Evolutionary conservation across 2,329 filamentous ascomycete genomes (phyloP).

Genomic region (Colletotrichum ledebouriae): DNA sequence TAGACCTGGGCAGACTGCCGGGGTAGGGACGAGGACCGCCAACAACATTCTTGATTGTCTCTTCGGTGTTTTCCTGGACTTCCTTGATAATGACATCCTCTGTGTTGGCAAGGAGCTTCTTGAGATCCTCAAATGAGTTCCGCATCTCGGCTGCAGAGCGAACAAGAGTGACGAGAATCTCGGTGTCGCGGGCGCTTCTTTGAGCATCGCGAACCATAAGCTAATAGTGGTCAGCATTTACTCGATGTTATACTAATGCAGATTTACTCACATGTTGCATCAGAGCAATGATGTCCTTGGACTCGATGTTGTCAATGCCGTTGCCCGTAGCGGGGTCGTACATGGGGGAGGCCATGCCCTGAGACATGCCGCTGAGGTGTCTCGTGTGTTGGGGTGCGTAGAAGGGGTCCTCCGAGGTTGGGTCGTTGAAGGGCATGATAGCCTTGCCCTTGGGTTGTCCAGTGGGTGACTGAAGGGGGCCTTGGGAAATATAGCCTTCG

Average conservation of each 20-base stretch:
- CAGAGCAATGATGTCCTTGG: conserved; percentile 94
- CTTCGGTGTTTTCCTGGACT: conserved; percentile 89
- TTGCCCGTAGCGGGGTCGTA: conserved; percentile 91
- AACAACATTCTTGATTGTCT: conserved; percentile 84
- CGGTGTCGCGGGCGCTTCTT: conserved; percentile 94
- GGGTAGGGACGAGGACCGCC: conserved; percentile 90
- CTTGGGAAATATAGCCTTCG: conserved; percentile 92
- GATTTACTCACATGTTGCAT: conserved; percentile 86
- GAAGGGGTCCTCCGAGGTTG: conserved; percentile 75
- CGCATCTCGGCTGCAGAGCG: conserved; percentile 97
- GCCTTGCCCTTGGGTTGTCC: conserved; percentile 69
- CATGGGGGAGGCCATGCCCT: conserved; percentile 89
- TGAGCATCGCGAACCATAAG: conserved; percentile 97
- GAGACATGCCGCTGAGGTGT: conserved; percentile 89
- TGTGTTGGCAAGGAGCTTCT: conserved; percentile 89
- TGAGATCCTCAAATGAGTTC: conserved; percentile 95
- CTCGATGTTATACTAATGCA: background rate
- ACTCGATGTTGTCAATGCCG: conserved; percentile 92
- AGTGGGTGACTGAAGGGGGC: conserved; percentile 68
- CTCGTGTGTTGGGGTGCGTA: conserved; percentile 70
- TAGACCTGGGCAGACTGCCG: conserved; percentile 71
- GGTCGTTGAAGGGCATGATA: conserved; percentile 53
- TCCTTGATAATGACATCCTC: conserved; percentile 90
- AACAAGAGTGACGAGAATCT: conserved; percentile 94
- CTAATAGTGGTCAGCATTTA: conserved; percentile 55